Evolutionary conservation across 2,329 filamentous ascomycete genomes (phyloP).

Genomic region (Stemphylium vesicarium): DNA sequence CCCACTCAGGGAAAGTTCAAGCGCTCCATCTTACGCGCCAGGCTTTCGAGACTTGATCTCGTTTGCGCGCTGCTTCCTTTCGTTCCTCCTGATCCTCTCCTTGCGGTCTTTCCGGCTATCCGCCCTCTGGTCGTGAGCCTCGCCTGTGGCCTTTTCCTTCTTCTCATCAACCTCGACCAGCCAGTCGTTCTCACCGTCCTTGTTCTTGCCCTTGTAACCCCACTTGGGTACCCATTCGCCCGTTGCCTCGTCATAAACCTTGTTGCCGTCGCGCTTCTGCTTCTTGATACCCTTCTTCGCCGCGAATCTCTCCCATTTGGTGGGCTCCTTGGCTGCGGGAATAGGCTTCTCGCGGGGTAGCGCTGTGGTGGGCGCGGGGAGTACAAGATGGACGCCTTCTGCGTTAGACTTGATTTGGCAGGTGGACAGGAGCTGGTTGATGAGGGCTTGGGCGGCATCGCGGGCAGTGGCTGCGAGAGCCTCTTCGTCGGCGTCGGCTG

Average conservation of each 20-base stretch:
- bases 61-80: conserved; percentile 54
- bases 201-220: conserved; percentile 92
- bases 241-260: conserved; percentile 81
- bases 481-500: conserved; percentile 65
- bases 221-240: conserved; percentile 93
- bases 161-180: conserved; percentile 86
- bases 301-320: conserved; percentile 96
- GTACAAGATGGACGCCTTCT: conserved; percentile 75
- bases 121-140: conserved; percentile 64
- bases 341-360: conserved; percentile 93
- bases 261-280: conserved; percentile 81
- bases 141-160: conserved; percentile 68
- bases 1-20: conserved; percentile 9
- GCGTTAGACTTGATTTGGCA: conserved; percentile 76
- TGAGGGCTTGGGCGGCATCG: conserved; percentile 87
- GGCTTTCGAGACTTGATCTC: conserved; percentile 72
- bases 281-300: conserved; percentile 95
- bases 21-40: conserved; percentile 26
- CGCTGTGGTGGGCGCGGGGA: conserved; percentile 72
- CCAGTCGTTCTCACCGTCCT: conserved; percentile 83
- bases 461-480: conserved; percentile 77
- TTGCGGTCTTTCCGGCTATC: conserved; percentile 67
- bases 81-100: conserved; percentile 51
- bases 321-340: conserved; percentile 79
- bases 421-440: conserved; percentile 92